Evolutionary conservation across 768 basidiomycete species (phyloP).

Genomic region (Rhizopogon rudus): DNA sequence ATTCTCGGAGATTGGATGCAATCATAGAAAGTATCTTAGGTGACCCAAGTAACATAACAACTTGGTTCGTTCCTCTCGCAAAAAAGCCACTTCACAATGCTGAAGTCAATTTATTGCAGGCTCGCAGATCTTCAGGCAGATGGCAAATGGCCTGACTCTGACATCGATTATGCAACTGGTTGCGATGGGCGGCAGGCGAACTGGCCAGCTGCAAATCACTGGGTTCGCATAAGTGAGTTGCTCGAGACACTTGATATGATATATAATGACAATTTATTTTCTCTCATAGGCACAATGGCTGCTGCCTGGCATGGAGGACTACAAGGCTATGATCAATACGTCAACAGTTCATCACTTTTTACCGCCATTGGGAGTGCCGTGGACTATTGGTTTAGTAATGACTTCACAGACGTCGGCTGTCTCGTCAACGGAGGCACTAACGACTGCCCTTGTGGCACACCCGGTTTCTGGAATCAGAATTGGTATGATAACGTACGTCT

Average conservation of each 20-base stretch:
- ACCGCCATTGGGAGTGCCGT: slow-evolving; percentile 44
- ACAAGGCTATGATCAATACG: slow-evolving; percentile 34
- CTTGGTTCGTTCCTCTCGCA: slow-evolving; percentile 12
- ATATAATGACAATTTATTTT: not conserved
- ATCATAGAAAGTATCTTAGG: slow-evolving; percentile 36
- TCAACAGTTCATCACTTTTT: slow-evolving; percentile 35
- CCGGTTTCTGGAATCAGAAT: slow-evolving; percentile 55
- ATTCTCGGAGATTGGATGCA: slow-evolving; percentile 33
- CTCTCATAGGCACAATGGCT: slow-evolving; percentile 42
- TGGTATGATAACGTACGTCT: slow-evolving; percentile 54
- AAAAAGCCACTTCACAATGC: not conserved
- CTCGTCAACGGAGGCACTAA: slow-evolving; percentile 48
- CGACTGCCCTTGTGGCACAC: slow-evolving; percentile 51
- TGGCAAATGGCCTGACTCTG: slow-evolving; percentile 52
- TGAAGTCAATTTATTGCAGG: slow-evolving; percentile 26
- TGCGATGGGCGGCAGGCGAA: slow-evolving; percentile 60
- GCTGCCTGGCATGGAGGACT: slow-evolving; percentile 54
- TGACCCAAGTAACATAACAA: slow-evolving; percentile 21
- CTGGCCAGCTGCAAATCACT: slow-evolving; percentile 64
- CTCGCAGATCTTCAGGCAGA: slow-evolving; percentile 39
- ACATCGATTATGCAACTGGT: slow-evolving; percentile 59
- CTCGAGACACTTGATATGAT: not conserved
- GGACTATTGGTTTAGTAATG: slow-evolving; percentile 60
- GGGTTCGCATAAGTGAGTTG: slow-evolving; percentile 45
- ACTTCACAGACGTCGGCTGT: slow-evolving; percentile 50